Percentiles rank a stretch among this genome's conserved stretches.
phyloP scores from a whole-genome alignment of 441 rosid genomes.

The Viola pubescens region DNA sequence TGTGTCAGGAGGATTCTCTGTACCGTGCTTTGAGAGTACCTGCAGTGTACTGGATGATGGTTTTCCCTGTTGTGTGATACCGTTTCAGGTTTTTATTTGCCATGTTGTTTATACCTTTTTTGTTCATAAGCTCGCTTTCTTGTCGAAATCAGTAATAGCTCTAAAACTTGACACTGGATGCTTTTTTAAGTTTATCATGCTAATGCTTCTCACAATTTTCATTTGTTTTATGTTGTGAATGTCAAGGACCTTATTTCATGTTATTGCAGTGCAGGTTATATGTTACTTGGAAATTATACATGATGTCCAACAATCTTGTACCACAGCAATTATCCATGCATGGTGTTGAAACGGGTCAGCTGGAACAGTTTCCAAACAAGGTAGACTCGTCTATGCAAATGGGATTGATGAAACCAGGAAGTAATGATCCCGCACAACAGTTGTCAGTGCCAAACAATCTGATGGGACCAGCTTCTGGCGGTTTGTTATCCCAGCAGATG shows the following conservation, averaged over 20 bases:
- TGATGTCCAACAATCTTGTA: conserved; percentile 50
- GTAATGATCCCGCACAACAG: conserved; percentile 19
- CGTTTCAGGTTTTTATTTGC: not conserved
- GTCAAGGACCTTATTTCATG: too few species aligned
- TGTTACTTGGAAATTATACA: conserved; percentile 20
- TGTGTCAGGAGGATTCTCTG: conserved; percentile 3
- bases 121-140: too few species aligned
- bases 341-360: conserved; percentile 35
- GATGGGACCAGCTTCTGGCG: conserved; percentile 27
- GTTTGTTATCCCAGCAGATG: conserved; percentile 23
- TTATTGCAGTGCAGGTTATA: conserved; percentile 20
- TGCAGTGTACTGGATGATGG: conserved; percentile 1
- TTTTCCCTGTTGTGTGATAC: not conserved
- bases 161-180: too few species aligned
- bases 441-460: conserved; percentile 27
- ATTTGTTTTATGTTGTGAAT: too few species aligned
- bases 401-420: conserved; percentile 24
- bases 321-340: conserved; percentile 36
- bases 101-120: not conserved
- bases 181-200: too few species aligned
- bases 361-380: conserved; percentile 30
- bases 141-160: too few species aligned
- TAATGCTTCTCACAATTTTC: too few species aligned
- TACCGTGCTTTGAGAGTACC: conserved; percentile 9
- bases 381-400: conserved; percentile 30